phyloP scores from a whole-genome alignment of 2,329 filamentous ascomycete genomes.

The Aspergillus uvarum region DNA sequence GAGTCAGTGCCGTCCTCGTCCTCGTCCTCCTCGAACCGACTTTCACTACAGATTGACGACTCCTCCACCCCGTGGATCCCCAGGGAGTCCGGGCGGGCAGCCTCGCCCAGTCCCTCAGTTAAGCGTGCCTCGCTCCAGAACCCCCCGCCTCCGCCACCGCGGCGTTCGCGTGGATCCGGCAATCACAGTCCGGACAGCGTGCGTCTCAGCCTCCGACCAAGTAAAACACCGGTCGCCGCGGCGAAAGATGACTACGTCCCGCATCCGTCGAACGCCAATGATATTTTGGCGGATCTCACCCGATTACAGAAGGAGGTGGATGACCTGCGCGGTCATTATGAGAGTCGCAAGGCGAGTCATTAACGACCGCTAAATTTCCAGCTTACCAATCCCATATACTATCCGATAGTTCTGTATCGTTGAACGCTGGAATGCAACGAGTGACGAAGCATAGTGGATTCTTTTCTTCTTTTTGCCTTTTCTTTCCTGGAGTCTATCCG shows the following conservation, averaged over 20 bases:
- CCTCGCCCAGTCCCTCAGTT: slow-evolving; percentile 27
- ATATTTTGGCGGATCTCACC: slow-evolving; percentile 71
- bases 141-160: slow-evolving; percentile 47
- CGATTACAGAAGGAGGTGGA: slow-evolving; percentile 75
- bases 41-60: slow-evolving; percentile 3
- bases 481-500: not conserved
- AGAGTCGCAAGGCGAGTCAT: slow-evolving; percentile 32
- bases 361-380: slow-evolving; percentile 3
- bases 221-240: slow-evolving; percentile 14
- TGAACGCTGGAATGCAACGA: not conserved
- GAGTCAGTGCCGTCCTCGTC: slow-evolving; percentile 4
- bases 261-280: slow-evolving; percentile 47
- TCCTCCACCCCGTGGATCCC: slow-evolving; percentile 8
- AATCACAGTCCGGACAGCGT: slow-evolving; percentile 37
- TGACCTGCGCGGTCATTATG: slow-evolving; percentile 47
- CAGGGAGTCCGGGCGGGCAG: slow-evolving; percentile 3
- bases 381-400: not conserved
- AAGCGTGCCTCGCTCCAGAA: slow-evolving; percentile 30
- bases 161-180: slow-evolving; percentile 46
- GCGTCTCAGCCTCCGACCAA: slow-evolving; percentile 18
- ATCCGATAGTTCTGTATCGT: not conserved
- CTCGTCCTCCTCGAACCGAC: not conserved
- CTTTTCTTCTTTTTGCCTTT: not conserved
- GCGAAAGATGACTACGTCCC: slow-evolving; percentile 25
- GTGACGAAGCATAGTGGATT: slow-evolving; percentile 6